Evolutionary conservation across 192 early-diverging fungal species (phyloP), one percentile per base, ranked within the genome.

Genomic region (Rhizophagus clarus): DNA sequence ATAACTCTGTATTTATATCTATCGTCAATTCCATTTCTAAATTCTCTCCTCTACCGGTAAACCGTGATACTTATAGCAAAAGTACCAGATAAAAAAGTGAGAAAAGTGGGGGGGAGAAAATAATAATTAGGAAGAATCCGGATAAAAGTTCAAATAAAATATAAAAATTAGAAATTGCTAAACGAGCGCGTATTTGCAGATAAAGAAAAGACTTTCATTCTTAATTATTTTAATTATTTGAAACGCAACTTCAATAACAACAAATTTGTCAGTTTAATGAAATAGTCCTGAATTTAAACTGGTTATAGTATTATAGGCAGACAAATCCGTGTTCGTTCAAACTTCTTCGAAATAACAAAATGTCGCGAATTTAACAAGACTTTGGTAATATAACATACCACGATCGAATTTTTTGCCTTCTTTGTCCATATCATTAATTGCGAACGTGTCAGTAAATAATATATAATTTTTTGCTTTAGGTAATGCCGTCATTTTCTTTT

Each of bases 1-100:
- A 99, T 22, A 99, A 90, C 82, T 99, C 97, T 42, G 90, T 92
- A 87, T 99, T 99, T 85, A 97, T 91, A 84, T 99, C 98, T 47
- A 99, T 88, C 22, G 92, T 93, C 74, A 99, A 81, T 62, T 94
- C 94, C 90, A 96, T 94, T 84, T 97, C 96, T 82, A 92, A 91
- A 75, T 93, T 93, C 80, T 97, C 95, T 26, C 89, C 90, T 47
- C 92, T 90, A 12, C 91, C 97, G 78, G 88, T 88, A 66, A 98
- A 88, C 14, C 98, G 92, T 45, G 96, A 96, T 26, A 99, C 97
- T 95, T 79, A n/a, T 26, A 26, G 40, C 28, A 32, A 29, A 61
- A 17, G 34, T 60, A 40, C 45, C 20, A 63, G 68, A 66, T 47
- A 72, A 45, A 14, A 56, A 51, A 51, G 32, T 56, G 32, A 61